Conservation (phyloP, 2,329 filamentous ascomycete genomes). For the Exophiala calicioides region DNA sequence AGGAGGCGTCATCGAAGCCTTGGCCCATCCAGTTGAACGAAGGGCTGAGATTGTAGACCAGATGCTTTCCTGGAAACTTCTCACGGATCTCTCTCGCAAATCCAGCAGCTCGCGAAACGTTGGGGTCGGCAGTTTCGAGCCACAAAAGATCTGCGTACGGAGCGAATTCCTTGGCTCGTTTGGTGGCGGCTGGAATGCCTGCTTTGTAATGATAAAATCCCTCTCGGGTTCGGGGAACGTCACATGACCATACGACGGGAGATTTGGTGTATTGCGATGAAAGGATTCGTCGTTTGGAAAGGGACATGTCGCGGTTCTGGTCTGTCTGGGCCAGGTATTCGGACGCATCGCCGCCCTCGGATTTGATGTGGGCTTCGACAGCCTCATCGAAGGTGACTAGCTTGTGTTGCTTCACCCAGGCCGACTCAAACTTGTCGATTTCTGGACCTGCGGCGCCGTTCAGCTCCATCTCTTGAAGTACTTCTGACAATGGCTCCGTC, state of each 20-base stretch:
- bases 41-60: conserved; percentile 95
- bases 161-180: conserved; percentile 86
- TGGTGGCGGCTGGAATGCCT: conserved; percentile 76
- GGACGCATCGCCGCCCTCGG: conserved; percentile 64
- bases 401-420: conserved; percentile 83
- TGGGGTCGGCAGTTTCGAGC: conserved; percentile 93
- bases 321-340: conserved; percentile 66
- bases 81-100: conserved; percentile 76
- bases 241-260: conserved; percentile 82
- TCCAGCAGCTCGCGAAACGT: conserved; percentile 70
- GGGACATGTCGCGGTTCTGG: conserved; percentile 70
- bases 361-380: conserved; percentile 70
- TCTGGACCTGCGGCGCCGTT: conserved; percentile 74
- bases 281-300: conserved; percentile 73
- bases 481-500: conserved; percentile 81
- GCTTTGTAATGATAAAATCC: conserved; percentile 83
- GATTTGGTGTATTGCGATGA: conserved; percentile 67
- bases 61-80: conserved; percentile 73
- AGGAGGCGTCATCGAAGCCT: conserved; percentile 77
- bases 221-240: conserved; percentile 88
- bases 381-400: conserved; percentile 92
- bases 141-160: conserved; percentile 93
- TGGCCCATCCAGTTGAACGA: conserved; percentile 99
- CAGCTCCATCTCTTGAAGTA: conserved; percentile 84
- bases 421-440: conserved; percentile 81